phyloP scores from a whole-genome alignment of 2,329 filamentous ascomycete genomes.

The Claviceps arundinis region DNA sequence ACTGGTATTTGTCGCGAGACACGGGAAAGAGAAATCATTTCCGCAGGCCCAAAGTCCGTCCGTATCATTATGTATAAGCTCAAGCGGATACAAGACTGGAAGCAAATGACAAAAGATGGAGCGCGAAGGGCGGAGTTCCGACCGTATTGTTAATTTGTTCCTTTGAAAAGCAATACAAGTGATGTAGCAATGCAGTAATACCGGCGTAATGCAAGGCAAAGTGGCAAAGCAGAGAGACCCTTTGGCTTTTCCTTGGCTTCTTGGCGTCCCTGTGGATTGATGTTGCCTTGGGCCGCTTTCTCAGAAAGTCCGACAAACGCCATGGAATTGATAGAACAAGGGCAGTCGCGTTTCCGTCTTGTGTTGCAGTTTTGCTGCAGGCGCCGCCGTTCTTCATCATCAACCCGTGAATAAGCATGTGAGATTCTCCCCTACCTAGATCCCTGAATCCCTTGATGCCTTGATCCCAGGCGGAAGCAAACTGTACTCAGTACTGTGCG shows the following conservation, averaged over 20 bases:
- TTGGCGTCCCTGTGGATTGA: neutral
- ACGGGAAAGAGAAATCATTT: neutral
- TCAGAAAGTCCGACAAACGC: neutral
- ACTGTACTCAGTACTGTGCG: no score
- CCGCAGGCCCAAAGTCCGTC: neutral
- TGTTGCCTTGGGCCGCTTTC: neutral
- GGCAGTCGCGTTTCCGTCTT: neutral
- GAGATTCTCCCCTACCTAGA: neutral
- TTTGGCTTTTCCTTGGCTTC: neutral
- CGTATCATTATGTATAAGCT: no score
- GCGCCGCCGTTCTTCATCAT: neutral
- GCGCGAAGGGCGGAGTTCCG: neutral
- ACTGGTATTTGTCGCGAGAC: neutral
- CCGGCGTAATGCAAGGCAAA: slow-evolving; percentile 1
- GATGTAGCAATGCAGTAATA: neutral
- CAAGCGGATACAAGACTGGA: no score
- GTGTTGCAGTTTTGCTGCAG: neutral
- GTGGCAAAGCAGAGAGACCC: neutral
- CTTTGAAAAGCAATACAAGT: neutral
- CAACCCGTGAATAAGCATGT: neutral
- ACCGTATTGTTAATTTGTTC: neutral
- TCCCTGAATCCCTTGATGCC: no score
- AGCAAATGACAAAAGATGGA: no score
- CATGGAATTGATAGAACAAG: neutral
- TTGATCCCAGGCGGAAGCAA: no score